Percentiles rank a stretch among this genome's conserved stretches.
These are phyloP conservation scores for Aspergillus sp. DNA, from an alignment of 2,329 filamentous ascomycete genomes.

Conservation along the genomic window DNA sequence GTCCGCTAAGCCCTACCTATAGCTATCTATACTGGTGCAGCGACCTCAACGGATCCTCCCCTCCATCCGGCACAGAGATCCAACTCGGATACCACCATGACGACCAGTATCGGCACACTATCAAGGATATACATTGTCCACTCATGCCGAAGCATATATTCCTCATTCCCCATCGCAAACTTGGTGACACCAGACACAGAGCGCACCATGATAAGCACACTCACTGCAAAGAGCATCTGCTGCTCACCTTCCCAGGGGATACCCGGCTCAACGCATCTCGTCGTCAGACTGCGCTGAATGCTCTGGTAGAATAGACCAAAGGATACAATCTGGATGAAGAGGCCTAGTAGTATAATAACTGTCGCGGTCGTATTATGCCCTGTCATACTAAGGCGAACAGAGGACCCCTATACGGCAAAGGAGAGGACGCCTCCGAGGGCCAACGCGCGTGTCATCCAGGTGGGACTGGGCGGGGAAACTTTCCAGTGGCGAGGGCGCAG, in stretches of 20 bases:
- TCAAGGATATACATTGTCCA: constrained; percentile 52
- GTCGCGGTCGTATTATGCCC: constrained; percentile 8
- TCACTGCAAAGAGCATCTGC: constrained; percentile 26
- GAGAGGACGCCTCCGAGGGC: constrained; percentile 54
- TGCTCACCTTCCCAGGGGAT: constrained; percentile 24
- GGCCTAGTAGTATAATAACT: constrained; percentile 27
- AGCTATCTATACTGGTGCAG: too few species aligned
- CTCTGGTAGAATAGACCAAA: constrained; percentile 33
- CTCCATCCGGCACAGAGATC: too few species aligned
- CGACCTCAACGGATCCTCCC: too few species aligned
- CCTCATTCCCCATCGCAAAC: constrained; percentile 48
- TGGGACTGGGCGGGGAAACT: constrained; percentile 47
- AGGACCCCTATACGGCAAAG: constrained; percentile 49
- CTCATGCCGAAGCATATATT: constrained; percentile 48
- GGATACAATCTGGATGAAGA: constrained; percentile 31
- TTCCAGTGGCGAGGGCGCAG: constrained; percentile 45
- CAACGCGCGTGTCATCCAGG: constrained; percentile 54
- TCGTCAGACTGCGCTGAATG: constrained; percentile 24
- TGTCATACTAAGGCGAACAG: constrained; percentile 20
- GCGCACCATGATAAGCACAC: constrained; percentile 46
- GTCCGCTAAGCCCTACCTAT: too few species aligned
- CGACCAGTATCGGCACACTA: constrained; percentile 12
- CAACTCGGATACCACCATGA: too few species aligned
- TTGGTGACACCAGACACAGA: constrained; percentile 55
- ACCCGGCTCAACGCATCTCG: constrained; percentile 1